phyloP scores from a whole-genome alignment of 148 eudicot genomes.

The Persicaria tinctoria region DNA sequence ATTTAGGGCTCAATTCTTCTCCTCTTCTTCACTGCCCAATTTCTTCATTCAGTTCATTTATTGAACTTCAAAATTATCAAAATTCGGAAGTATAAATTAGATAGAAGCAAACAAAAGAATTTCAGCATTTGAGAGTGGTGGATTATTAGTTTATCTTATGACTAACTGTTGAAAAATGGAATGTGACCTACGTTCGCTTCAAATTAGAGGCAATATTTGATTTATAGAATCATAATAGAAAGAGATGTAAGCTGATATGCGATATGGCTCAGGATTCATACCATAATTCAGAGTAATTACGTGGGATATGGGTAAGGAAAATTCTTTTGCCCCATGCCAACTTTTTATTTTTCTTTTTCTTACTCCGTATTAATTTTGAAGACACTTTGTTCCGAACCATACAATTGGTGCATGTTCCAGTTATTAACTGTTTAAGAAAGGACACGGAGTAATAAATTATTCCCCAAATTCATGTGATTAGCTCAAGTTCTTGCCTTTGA shows the following conservation, averaged over 20 bases:
- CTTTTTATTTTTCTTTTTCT: background rate
- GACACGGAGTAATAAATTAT: slow-evolving; percentile 58
- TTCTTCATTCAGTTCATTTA: too few species aligned
- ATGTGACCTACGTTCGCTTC: background rate
- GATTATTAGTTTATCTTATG: too few species aligned
- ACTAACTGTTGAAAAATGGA: too few species aligned
- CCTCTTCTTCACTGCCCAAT: too few species aligned
- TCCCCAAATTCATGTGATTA: background rate
- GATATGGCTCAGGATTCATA: background rate
- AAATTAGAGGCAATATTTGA: background rate
- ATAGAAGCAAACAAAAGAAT: too few species aligned
- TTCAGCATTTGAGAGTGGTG: too few species aligned
- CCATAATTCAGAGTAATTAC: background rate
- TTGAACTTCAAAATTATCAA: too few species aligned
- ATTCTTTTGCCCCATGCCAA: background rate
- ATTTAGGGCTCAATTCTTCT: too few species aligned
- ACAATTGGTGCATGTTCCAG: slow-evolving; percentile 99
- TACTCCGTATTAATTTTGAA: slow-evolving; percentile 22
- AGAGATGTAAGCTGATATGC: background rate
- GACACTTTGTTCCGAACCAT: slow-evolving; percentile 92
- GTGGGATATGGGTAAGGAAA: background rate
- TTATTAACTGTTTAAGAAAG: slow-evolving; percentile 84
- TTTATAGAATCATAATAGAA: background rate
- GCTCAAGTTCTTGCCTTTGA: background rate
- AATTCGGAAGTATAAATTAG: too few species aligned